phyloP scores from a whole-genome alignment of 768 basidiomycete species.

The Boletales sp. region DNA sequence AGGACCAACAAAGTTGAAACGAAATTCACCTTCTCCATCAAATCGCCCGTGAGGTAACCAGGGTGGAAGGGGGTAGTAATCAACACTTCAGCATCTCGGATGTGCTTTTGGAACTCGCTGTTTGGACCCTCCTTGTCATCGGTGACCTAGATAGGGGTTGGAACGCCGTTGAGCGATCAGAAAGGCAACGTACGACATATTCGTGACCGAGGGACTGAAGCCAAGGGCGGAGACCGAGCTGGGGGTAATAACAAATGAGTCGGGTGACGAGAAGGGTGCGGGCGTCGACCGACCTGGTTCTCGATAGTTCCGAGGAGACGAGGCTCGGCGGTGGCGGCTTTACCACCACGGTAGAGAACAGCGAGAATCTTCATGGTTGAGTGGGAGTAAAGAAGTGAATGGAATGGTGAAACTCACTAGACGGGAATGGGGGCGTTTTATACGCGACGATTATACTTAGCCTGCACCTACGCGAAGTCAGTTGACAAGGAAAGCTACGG shows the following conservation, averaged over 20 bases:
- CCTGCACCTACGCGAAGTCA: neutral
- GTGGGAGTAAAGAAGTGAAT: neutral
- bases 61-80: constrained; percentile 86
- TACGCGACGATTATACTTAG: neutral
- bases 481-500: neutral
- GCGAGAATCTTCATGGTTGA: constrained; percentile 45
- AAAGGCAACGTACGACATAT: constrained; percentile 50
- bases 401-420: neutral
- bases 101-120: constrained; percentile 77
- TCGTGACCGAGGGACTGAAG: constrained; percentile 73
- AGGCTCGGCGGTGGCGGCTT: constrained; percentile 63
- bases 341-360: constrained; percentile 65
- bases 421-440: neutral
- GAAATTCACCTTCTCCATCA: constrained; percentile 53
- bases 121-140: constrained; percentile 78
- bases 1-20: neutral
- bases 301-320: constrained; percentile 78
- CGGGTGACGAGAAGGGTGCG: neutral
- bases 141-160: constrained; percentile 46
- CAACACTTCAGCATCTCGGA: constrained; percentile 72
- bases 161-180: no score
- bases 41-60: constrained; percentile 70
- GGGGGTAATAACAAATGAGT: neutral
- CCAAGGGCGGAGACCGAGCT: constrained; percentile 74
- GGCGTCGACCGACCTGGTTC: constrained; percentile 51